Conservation (phyloP, 306 rosid genomes). For the Morella rubra region DNA sequence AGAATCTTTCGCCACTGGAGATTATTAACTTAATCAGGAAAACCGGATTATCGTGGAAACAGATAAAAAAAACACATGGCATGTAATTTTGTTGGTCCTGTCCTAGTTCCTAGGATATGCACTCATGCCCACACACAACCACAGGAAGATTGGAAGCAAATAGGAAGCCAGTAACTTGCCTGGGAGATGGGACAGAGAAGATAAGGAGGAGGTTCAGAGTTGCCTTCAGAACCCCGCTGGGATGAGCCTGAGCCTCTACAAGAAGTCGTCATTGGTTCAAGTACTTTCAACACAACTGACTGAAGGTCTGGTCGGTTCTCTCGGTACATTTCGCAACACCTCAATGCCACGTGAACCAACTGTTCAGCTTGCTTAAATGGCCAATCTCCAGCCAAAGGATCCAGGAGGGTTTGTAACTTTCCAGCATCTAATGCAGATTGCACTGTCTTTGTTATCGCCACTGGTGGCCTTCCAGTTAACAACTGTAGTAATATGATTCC, state of each 20-base stretch:
- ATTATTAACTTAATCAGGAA: neutral
- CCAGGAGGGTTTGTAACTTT: slow-evolving; percentile 54
- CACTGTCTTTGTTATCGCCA: slow-evolving; percentile 61
- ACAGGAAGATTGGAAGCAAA: neutral
- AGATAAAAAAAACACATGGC: neutral
- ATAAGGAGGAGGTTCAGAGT: slow-evolving; percentile 61
- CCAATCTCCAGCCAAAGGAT: slow-evolving; percentile 97
- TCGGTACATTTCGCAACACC: slow-evolving; percentile 70
- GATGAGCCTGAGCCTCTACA: slow-evolving; percentile 37
- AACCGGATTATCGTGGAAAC: neutral
- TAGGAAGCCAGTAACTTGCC: slow-evolving; percentile 36
- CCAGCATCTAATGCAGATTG: slow-evolving; percentile 51
- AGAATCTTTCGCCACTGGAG: neutral
- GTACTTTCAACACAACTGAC: slow-evolving; percentile 72
- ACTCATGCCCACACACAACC: neutral
- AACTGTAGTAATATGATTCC: slow-evolving; percentile 69
- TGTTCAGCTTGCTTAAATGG: slow-evolving; percentile 70
- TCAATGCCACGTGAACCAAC: slow-evolving; percentile 65
- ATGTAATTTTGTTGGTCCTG: neutral
- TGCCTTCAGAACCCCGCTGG: slow-evolving; percentile 50
- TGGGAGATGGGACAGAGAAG: slow-evolving; percentile 80
- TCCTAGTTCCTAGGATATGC: neutral
- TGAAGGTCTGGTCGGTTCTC: slow-evolving; percentile 64
- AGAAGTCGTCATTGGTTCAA: slow-evolving; percentile 74
- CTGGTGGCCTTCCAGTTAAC: slow-evolving; percentile 69